phyloP scores from a whole-genome alignment of 2,329 filamentous ascomycete species.

The Hypomyces rosellus region DNA sequence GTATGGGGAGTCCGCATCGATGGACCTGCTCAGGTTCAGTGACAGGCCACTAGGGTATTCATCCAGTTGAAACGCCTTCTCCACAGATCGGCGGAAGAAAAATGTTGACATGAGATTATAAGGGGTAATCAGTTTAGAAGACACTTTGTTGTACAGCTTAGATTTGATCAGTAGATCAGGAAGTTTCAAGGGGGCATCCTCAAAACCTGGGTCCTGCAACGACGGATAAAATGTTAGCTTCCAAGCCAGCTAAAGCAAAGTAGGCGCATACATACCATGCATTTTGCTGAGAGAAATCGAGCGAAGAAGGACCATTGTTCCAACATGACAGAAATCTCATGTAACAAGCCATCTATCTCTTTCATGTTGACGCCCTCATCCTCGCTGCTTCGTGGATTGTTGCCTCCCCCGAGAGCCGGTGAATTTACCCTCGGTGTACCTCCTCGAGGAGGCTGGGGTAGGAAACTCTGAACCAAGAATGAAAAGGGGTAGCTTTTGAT shows the following conservation, averaged over 20 bases:
- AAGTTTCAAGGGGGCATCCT: slow-evolving; percentile 53
- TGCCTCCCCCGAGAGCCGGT: slow-evolving; percentile 57
- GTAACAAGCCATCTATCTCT: slow-evolving; percentile 81
- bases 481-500: slow-evolving; percentile 98
- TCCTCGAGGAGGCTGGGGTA: slow-evolving; percentile 60
- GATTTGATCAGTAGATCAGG: slow-evolving; percentile 74
- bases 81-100: slow-evolving; percentile 92
- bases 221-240: no score
- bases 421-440: slow-evolving; percentile 67
- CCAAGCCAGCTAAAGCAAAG: no score
- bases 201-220: slow-evolving; percentile 44
- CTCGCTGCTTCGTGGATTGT: slow-evolving; percentile 59
- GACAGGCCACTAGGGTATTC: slow-evolving; percentile 77
- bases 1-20: slow-evolving; percentile 75
- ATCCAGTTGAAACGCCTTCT: slow-evolving; percentile 95
- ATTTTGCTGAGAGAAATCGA: slow-evolving; percentile 82
- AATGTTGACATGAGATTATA: slow-evolving; percentile 94
- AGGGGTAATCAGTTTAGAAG: slow-evolving; percentile 64
- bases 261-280: slow-evolving; percentile 48
- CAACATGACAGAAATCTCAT: slow-evolving; percentile 87
- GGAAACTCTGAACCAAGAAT: slow-evolving; percentile 90
- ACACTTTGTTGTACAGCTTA: slow-evolving; percentile 72
- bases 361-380: slow-evolving; percentile 97
- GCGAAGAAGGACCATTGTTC: slow-evolving; percentile 89
- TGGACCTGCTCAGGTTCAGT: slow-evolving; percentile 63